A percentile compares a stretch with the other conserved stretches of the same genome.
Evolutionary conservation across 1,284 basidiomycete species (phyloP).

Genomic region (Cryptococcus sp.): DNA sequence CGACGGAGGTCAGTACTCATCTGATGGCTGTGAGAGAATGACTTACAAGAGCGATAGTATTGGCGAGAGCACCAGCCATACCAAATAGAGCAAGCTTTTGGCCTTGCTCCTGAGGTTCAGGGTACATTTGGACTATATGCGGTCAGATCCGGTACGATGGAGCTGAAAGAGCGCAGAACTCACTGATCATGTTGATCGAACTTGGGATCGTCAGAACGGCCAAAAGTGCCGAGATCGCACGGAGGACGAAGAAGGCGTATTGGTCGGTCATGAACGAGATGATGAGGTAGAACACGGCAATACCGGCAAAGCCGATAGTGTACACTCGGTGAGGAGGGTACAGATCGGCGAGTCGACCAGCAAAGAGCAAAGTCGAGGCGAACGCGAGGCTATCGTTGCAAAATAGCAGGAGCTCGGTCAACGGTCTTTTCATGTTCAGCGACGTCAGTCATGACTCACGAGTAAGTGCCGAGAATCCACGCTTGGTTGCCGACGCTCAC

Average conservation of each 20-base stretch:
- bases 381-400: constrained; percentile 22
- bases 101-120: constrained; percentile 40
- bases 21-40: too few species aligned
- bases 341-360: constrained; percentile 46
- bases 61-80: constrained; percentile 45
- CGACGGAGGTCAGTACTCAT: constrained; percentile 15
- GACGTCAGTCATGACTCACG: constrained; percentile 9
- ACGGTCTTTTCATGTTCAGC: not conserved
- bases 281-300: constrained; percentile 47
- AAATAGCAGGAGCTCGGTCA: constrained; percentile 9
- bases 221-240: constrained; percentile 44
- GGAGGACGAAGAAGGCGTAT: constrained; percentile 50
- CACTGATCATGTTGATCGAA: constrained; percentile 47
- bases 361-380: constrained; percentile 42
- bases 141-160: not conserved
- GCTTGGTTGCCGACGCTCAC: constrained; percentile 35
- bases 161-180: not conserved
- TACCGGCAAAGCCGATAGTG: constrained; percentile 45
- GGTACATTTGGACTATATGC: constrained; percentile 43
- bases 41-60: constrained; percentile 29
- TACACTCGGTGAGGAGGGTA: constrained; percentile 46
- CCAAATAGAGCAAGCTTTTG: constrained; percentile 49
- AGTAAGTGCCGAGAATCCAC: constrained; percentile 48
- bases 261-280: constrained; percentile 49
- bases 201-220: constrained; percentile 49